Evolutionary conservation across 2,329 filamentous ascomycete genomes (phyloP).

Genomic region (Alternaria alternata): DNA sequence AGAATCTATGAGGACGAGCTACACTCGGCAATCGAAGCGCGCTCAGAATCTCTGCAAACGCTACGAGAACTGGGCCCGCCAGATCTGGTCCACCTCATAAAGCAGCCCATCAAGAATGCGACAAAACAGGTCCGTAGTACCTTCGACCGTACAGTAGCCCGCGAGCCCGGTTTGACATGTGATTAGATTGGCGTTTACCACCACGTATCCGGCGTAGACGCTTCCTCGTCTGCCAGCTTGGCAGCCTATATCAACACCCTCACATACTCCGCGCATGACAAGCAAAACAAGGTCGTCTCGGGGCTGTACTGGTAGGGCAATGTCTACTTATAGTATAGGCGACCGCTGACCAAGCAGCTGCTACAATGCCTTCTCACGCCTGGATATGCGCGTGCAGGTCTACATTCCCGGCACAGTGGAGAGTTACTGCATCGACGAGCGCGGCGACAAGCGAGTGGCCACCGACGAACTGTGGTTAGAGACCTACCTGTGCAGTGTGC

Average conservation of each 20-base stretch:
- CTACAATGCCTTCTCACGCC: constrained; percentile 98
- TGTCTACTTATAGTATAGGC: background rate
- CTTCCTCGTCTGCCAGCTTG: constrained; percentile 94
- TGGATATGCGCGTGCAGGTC: constrained; percentile 98
- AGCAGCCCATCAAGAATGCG: constrained; percentile 69
- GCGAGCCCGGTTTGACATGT: constrained; percentile 20
- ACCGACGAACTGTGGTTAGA: constrained; percentile 96
- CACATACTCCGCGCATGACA: constrained; percentile 86
- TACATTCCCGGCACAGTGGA: constrained; percentile 96
- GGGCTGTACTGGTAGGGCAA: constrained; percentile 84
- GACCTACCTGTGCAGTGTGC: constrained; percentile 93
- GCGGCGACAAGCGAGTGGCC: constrained; percentile 91
- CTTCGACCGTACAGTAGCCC: constrained; percentile 4
- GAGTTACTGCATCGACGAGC: constrained; percentile 96
- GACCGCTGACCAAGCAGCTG: constrained; percentile 64
- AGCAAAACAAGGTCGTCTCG: constrained; percentile 87
- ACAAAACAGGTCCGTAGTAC: constrained; percentile 62
- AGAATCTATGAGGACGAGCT: constrained; percentile 95
- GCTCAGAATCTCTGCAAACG: constrained; percentile 85
- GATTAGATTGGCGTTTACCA: constrained; percentile 88
- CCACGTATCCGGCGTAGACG: constrained; percentile 96
- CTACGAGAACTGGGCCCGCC: constrained; percentile 94
- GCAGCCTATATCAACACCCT: constrained; percentile 98
- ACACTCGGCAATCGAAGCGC: constrained; percentile 88
- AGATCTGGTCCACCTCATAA: constrained; percentile 93